Evolutionary conservation across 805 yeast genomes (phyloP).

Genomic region (Yarrowia hollandica): DNA sequence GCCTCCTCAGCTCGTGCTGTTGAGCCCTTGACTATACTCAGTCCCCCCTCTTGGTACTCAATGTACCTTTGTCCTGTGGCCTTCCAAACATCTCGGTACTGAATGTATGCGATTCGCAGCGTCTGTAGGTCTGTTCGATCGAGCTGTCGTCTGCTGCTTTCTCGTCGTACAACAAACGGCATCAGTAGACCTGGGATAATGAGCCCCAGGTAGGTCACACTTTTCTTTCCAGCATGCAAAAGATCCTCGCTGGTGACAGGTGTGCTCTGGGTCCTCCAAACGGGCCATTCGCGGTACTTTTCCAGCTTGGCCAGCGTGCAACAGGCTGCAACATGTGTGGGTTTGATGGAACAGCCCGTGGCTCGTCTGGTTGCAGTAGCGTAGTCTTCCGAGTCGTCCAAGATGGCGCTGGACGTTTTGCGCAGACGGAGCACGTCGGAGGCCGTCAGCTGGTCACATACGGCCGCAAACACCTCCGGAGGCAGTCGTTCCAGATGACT

Average conservation of each 20-base stretch:
- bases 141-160: not conserved
- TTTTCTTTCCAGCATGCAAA: not conserved
- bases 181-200: not conserved
- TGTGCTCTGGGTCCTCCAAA: not conserved
- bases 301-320: not conserved
- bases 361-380: not conserved
- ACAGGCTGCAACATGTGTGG: not conserved
- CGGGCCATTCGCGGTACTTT: not conserved
- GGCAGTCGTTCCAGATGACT: not conserved
- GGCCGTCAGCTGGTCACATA: not conserved
- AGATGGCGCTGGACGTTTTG: not conserved
- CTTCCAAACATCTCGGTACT: conserved; percentile 11
- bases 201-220: not conserved
- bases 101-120: conserved; percentile 6
- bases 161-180: not conserved
- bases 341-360: not conserved
- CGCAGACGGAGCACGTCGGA: not conserved
- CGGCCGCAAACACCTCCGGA: not conserved
- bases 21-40: not conserved
- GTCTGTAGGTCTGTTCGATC: conserved; percentile 11
- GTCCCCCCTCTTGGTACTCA: conserved; percentile 18
- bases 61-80: conserved; percentile 4
- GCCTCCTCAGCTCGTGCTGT: not conserved
- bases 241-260: not conserved
- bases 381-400: not conserved